Evolutionary conservation across 1,139 yeast genomes (phyloP).

Genomic region (Kluyveromyces sp.): DNA sequence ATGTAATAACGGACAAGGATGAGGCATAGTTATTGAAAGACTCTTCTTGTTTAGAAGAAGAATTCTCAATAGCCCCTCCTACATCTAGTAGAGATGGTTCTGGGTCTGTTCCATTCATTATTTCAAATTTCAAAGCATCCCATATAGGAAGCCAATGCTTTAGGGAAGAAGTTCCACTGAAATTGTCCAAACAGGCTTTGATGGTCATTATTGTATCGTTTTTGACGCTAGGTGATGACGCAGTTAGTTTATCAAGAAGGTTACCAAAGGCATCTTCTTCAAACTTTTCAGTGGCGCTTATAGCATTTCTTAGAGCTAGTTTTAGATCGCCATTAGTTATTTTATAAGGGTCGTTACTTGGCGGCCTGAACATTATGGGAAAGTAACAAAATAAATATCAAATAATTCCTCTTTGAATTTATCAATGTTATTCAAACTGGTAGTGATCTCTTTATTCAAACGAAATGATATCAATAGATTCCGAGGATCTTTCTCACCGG

Average conservation of each 20-base stretch:
- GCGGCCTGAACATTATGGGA: conserved; percentile 93
- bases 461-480: conserved; percentile 68
- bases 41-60: conserved; percentile 19
- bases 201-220: conserved; percentile 67
- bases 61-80: conserved; percentile 22
- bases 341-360: conserved; percentile 82
- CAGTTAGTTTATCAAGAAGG: conserved; percentile 73
- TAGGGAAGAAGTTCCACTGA: conserved; percentile 40
- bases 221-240: conserved; percentile 72
- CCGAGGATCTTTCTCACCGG: conserved; percentile 91
- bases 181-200: conserved; percentile 45
- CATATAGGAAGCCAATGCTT: conserved; percentile 68
- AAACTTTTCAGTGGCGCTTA: conserved; percentile 57
- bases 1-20: conserved; percentile 43
- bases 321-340: conserved; percentile 72
- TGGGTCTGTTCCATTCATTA: conserved; percentile 62
- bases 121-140: conserved; percentile 84
- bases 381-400: conserved; percentile 90
- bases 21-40: conserved; percentile 34
- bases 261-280: conserved; percentile 73
- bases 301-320: conserved; percentile 44
- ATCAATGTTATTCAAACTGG: conserved; percentile 36
- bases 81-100: conserved; percentile 20
- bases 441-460: conserved; percentile 45
- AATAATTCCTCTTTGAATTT: conserved; percentile 55